Percentiles rank a stretch among this genome's conserved stretches.
phyloP scores from a whole-genome alignment of 345 rosid genomes.

The Boechera stricta region DNA sequence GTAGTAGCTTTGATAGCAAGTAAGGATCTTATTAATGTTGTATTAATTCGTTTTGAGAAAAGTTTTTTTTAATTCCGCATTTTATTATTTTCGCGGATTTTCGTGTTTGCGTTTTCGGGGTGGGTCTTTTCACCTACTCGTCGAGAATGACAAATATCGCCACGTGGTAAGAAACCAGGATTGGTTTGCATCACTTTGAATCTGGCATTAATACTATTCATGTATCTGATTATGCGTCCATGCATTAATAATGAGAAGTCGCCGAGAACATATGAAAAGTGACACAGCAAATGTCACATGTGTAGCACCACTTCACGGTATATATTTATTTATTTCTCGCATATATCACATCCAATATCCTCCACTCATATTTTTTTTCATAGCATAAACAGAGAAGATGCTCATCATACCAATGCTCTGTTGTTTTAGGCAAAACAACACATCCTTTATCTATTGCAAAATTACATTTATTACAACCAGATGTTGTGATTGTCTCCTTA shows the following conservation, averaged over 20 bases:
- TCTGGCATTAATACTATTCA: no score
- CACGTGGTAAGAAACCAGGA: neutral
- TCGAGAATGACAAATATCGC: no score
- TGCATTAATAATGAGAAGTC: neutral
- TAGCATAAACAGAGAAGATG: conserved; percentile 1
- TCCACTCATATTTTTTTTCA: neutral
- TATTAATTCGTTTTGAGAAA: no score
- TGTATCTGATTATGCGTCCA: neutral
- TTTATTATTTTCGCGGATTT: no score
- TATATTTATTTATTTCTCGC: neutral
- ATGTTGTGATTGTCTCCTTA: neutral
- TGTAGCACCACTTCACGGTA: neutral
- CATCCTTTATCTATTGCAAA: neutral
- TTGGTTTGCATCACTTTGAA: neutral
- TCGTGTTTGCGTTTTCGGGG: no score
- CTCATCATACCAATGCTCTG: neutral
- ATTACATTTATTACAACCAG: neutral
- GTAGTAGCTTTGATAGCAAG: no score
- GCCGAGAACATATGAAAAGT: neutral
- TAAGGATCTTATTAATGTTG: no score
- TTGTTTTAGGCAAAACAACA: neutral
- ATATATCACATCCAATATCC: conserved; percentile 16
- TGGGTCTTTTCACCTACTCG: no score
- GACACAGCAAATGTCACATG: neutral
- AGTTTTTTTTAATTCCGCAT: no score